Conservation (phyloP, 805 yeast species). For the Saturnispora diversa region DNA sequence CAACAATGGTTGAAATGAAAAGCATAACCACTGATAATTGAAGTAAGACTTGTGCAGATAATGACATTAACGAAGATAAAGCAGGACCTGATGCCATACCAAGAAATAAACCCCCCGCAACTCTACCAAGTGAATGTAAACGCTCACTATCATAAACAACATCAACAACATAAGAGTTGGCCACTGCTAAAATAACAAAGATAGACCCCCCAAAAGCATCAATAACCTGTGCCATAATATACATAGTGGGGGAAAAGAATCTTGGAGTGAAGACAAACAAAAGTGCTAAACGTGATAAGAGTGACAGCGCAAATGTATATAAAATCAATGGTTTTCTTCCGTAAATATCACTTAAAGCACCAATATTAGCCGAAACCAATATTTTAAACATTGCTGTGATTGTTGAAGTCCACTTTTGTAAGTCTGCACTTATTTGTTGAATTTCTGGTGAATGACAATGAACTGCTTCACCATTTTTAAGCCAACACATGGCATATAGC, state of each 20-base stretch:
- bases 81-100: conserved; percentile 64
- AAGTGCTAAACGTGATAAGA: conserved; percentile 15
- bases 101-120: conserved; percentile 49
- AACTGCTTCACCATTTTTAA: conserved; percentile 16
- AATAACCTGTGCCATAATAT: conserved; percentile 38
- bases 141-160: conserved; percentile 56
- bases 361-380: conserved; percentile 53
- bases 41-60: conserved; percentile 25
- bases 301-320: conserved; percentile 18
- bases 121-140: conserved; percentile 48
- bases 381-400: conserved; percentile 39
- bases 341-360: conserved; percentile 52
- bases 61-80: conserved; percentile 35
- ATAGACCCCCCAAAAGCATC: conserved; percentile 57
- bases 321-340: conserved; percentile 51
- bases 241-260: conserved; percentile 28
- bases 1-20: conserved; percentile 29
- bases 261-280: conserved; percentile 21
- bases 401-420: conserved; percentile 39
- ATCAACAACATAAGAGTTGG: conserved; percentile 68
- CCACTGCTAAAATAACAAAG: conserved; percentile 45
- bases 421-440: conserved; percentile 38
- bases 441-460: conserved; percentile 34
- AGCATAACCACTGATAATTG: conserved; percentile 25
- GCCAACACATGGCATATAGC: conserved; percentile 35